These are phyloP conservation scores for Tolypocladium pustulatum DNA, from an alignment of 2,329 filamentous ascomycete genomes.

Conservation along the genomic window DNA sequence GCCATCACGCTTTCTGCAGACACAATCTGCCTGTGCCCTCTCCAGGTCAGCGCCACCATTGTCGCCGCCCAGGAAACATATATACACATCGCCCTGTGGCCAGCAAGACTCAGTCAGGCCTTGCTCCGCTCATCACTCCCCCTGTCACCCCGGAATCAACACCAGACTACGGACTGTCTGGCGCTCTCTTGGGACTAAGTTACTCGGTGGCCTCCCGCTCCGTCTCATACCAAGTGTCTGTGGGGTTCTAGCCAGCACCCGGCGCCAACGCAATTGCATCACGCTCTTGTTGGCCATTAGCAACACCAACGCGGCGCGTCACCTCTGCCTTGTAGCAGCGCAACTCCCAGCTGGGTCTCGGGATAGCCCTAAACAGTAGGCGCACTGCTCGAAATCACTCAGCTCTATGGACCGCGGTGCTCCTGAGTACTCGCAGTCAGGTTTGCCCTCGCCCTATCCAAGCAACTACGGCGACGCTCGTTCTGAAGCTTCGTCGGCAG, in stretches of 20 bases:
- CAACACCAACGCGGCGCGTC: conserved; percentile 2
- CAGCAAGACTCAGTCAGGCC: conserved; percentile 14
- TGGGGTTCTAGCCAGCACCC: conserved; percentile 23
- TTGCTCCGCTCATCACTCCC: conserved; percentile 9
- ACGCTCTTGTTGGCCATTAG: conserved; percentile 17
- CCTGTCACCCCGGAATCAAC: conserved; percentile 12
- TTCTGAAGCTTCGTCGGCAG: conserved; percentile 81
- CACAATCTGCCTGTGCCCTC: conserved; percentile 2
- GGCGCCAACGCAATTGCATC: conserved; percentile 23
- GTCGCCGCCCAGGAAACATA: conserved; percentile 23
- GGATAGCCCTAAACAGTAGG: conserved; percentile 1
- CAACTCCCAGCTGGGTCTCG: conserved; percentile 5
- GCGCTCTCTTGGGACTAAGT: conserved; percentile 21
- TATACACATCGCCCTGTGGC: conserved; percentile 19
- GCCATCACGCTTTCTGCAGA: conserved; percentile 4
- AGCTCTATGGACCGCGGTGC: conserved; percentile 50
- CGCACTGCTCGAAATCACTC: conserved; percentile 8
- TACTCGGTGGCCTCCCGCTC: conserved; percentile 13
- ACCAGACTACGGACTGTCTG: conserved; percentile 15
- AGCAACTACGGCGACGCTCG: conserved; percentile 55
- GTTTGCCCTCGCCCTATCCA: conserved; percentile 68
- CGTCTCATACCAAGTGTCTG: conserved; percentile 15
- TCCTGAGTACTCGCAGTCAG: conserved; percentile 76
- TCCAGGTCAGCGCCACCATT: conserved; percentile 12
- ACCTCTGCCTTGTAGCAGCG: conserved; percentile 2